Evolutionary conservation across 768 basidiomycete genomes (phyloP).

Genomic region (Pisolithus tinctorius): DNA sequence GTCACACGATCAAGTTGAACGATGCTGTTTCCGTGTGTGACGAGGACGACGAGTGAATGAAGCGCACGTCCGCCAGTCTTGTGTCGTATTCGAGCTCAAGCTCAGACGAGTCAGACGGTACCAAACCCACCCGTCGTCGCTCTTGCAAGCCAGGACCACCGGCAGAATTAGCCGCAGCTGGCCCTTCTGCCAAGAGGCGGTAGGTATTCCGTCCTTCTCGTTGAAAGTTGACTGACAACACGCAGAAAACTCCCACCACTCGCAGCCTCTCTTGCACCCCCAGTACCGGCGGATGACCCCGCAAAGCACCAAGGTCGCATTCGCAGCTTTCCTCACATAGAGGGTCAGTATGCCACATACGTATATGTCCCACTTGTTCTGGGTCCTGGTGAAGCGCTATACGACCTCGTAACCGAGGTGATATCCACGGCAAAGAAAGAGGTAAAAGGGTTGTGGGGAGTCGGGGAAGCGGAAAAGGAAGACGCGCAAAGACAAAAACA

Average conservation of each 20-base stretch:
- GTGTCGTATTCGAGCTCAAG: conserved; percentile 50
- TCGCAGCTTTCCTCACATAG: conserved; percentile 70
- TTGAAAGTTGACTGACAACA: conserved; percentile 1
- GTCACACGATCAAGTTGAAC: background rate
- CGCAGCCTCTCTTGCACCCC: conserved; percentile 38
- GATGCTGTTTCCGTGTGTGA: background rate
- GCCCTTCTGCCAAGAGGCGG: conserved; percentile 37
- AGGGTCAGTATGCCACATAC: conserved; percentile 80
- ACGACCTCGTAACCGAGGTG: conserved; percentile 29
- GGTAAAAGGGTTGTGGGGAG: conserved; percentile 33
- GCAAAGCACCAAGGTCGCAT: conserved; percentile 77
- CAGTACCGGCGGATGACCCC: conserved; percentile 63
- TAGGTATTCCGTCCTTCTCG: conserved; percentile 8
- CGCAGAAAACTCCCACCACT: conserved; percentile 59
- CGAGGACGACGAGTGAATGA: conserved; percentile 11
- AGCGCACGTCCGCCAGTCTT: conserved; percentile 23
- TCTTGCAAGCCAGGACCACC: background rate
- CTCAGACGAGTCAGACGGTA: conserved; percentile 26
- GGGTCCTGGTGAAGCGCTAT: conserved; percentile 36
- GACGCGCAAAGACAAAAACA: background rate
- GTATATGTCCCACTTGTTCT: conserved; percentile 64
- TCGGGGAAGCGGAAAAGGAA: background rate
- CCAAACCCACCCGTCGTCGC: background rate
- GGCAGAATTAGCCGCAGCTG: conserved; percentile 2
- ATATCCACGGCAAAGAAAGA: conserved; percentile 19